phyloP scores from a whole-genome alignment of 305 asterid species.

The Fraxinus baroniana region DNA sequence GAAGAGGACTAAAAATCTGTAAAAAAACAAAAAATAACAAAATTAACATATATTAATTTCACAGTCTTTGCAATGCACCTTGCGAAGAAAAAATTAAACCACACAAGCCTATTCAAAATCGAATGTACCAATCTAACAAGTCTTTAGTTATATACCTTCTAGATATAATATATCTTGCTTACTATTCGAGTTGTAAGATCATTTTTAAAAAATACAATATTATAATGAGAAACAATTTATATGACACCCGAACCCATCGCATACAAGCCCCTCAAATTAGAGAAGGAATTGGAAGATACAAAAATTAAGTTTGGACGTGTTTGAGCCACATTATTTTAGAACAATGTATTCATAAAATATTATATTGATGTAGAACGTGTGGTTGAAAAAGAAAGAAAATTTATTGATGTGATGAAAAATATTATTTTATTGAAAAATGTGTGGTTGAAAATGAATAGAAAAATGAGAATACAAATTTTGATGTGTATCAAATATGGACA shows the following conservation, averaged over 20 bases:
- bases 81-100: neutral
- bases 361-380: too few relatives aligned
- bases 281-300: neutral
- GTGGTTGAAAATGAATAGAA: too few relatives aligned
- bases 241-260: neutral
- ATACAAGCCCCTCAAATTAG: neutral
- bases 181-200: neutral
- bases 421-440: too few relatives aligned
- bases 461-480: too few relatives aligned
- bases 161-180: neutral
- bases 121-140: neutral
- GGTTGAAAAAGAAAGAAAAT: too few relatives aligned
- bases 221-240: neutral
- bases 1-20: neutral
- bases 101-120: neutral
- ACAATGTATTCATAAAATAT: too few relatives aligned
- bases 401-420: too few relatives aligned
- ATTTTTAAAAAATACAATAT: neutral
- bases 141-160: neutral
- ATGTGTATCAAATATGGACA: too few relatives aligned
- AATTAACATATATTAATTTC: neutral
- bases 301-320: neutral
- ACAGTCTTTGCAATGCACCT: neutral
- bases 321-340: too few relatives aligned
- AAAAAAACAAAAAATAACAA: too few relatives aligned